These are phyloP conservation scores for Scleromitrula shiraiana DNA, from an alignment of 2,329 filamentous ascomycete genomes.

Conservation along the genomic window DNA sequence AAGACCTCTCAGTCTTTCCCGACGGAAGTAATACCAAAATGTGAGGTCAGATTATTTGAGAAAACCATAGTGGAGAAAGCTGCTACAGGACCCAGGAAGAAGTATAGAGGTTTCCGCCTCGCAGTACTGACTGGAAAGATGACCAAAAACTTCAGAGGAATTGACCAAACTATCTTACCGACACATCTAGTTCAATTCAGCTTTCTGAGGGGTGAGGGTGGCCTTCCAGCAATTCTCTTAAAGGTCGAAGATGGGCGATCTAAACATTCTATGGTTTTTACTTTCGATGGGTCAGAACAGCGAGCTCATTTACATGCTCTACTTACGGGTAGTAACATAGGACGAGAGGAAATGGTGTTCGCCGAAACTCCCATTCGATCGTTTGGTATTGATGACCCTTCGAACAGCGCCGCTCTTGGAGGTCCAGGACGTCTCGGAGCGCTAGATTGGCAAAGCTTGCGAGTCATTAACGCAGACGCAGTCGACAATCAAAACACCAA, in stretches of 20 bases:
- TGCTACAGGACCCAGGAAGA: slow-evolving; percentile 61
- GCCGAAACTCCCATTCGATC: slow-evolving; percentile 59
- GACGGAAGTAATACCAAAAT: slow-evolving; percentile 61
- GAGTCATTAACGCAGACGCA: slow-evolving; percentile 63
- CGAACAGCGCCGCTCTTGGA: slow-evolving; percentile 34
- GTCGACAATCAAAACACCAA: slow-evolving; percentile 49
- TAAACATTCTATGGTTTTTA: slow-evolving; percentile 62
- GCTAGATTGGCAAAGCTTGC: slow-evolving; percentile 56
- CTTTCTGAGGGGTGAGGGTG: slow-evolving; percentile 64
- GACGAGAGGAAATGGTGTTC: slow-evolving; percentile 60
- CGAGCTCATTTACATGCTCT: slow-evolving; percentile 64
- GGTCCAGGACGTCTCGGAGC: slow-evolving; percentile 23
- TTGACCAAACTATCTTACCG: slow-evolving; percentile 61
- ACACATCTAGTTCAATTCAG: slow-evolving; percentile 68
- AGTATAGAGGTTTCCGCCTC: slow-evolving; percentile 74
- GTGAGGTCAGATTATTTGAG: slow-evolving; percentile 70
- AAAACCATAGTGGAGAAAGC: slow-evolving; percentile 59
- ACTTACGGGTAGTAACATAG: slow-evolving; percentile 63
- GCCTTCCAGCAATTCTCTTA: slow-evolving; percentile 56
- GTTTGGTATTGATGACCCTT: slow-evolving; percentile 53
- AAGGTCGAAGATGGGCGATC: slow-evolving; percentile 42
- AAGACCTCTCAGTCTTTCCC: slow-evolving; percentile 67
- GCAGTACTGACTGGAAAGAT: slow-evolving; percentile 69
- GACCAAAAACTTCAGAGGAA: slow-evolving; percentile 68
- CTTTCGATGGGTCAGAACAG: slow-evolving; percentile 67